Conservation (phyloP, 495 filamentous ascomycete genomes). For the Cercophora samala region DNA sequence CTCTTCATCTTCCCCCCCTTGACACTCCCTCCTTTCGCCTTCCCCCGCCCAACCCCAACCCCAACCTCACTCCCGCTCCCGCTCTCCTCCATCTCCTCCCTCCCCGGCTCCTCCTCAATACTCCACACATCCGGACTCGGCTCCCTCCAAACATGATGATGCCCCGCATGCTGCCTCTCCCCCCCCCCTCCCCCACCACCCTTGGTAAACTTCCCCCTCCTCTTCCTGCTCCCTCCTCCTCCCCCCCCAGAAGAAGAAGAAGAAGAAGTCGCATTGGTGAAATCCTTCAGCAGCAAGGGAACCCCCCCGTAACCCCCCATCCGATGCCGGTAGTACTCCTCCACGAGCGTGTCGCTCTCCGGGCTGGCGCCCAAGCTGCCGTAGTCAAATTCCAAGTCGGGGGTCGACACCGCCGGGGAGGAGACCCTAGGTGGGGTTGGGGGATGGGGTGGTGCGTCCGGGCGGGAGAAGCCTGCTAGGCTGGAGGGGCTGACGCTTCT, state of each 20-base stretch:
- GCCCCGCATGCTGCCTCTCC: conserved; percentile 31
- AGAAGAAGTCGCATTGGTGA: not conserved
- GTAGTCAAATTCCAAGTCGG: conserved; percentile 29
- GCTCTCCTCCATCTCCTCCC: conserved; percentile 35
- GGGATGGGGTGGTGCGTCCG: conserved; percentile 31
- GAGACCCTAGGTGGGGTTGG: conserved; percentile 15
- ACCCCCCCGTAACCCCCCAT: conserved; percentile 1
- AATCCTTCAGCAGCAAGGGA: conserved; percentile 28
- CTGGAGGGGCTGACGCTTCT: conserved; percentile 48
- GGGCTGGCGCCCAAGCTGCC: conserved; percentile 19
- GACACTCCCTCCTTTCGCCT: conserved; percentile 38
- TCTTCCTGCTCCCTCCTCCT: not conserved
- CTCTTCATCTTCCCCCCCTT: conserved; percentile 50
- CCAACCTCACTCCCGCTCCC: conserved; percentile 16
- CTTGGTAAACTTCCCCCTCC: not conserved
- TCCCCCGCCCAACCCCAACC: conserved; percentile 22
- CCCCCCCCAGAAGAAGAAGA: too few relatives aligned
- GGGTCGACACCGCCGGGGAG: conserved; percentile 36
- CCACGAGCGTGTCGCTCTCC: conserved; percentile 41
- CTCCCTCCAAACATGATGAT: conserved; percentile 44
- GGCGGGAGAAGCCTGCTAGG: conserved; percentile 44
- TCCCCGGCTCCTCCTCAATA: conserved; percentile 50
- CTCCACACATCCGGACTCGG: conserved; percentile 52
- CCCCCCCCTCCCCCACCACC: not conserved
- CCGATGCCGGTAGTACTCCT: conserved; percentile 30